Conservation (phyloP, 345 rosid genomes). For the Brassica napus region DNA sequence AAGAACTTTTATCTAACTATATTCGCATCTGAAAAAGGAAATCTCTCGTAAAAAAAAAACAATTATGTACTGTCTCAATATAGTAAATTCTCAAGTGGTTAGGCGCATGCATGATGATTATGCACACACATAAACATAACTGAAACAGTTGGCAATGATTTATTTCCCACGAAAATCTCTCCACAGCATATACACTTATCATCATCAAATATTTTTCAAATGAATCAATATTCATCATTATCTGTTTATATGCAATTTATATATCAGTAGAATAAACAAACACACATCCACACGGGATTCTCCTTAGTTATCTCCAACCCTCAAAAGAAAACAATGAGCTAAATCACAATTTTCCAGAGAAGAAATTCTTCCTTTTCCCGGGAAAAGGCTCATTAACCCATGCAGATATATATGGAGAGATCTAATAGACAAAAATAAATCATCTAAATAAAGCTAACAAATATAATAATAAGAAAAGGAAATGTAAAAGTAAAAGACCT, state of each 20-base stretch:
- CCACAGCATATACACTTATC: neutral
- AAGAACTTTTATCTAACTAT: neutral
- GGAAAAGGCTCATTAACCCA: constrained; percentile 19
- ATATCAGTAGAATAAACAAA: neutral
- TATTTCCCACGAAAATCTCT: neutral
- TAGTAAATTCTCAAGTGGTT: neutral
- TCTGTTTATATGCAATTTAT: neutral
- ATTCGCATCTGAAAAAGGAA: constrained; percentile 5
- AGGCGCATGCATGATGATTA: constrained; percentile 19
- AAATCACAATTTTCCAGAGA: neutral
- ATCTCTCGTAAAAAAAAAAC: neutral
- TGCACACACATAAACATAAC: neutral
- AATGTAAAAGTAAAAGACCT: constrained; percentile 41
- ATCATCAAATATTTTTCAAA: neutral
- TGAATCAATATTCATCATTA: neutral
- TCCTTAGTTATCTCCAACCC: constrained; percentile 4
- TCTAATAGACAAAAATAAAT: neutral
- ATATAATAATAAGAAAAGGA: neutral
- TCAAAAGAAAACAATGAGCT: neutral
- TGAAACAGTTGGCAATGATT: neutral
- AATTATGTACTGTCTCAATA: neutral
- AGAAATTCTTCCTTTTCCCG: neutral
- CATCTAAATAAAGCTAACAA: neutral
- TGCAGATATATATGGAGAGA: neutral
- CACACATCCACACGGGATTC: constrained; percentile 6